phyloP scores from a whole-genome alignment of 306 rosid genomes.

The Carpinus fangiana region DNA sequence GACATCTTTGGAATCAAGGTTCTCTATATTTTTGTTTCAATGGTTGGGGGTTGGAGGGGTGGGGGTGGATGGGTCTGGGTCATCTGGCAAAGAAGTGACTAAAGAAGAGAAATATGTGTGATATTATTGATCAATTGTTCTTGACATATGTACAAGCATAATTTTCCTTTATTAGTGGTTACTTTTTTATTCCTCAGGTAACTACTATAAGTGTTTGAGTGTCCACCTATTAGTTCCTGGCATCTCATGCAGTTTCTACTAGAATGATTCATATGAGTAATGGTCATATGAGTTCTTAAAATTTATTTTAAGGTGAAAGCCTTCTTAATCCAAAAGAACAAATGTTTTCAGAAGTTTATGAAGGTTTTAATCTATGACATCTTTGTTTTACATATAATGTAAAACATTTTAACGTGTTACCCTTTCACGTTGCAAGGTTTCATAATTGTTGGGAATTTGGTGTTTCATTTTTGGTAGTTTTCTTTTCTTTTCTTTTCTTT shows the following conservation, averaged over 20 bases:
- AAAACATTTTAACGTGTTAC: background rate
- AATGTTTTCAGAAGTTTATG: background rate
- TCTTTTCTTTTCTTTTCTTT: slow-evolving; percentile 32
- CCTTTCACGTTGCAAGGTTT: background rate
- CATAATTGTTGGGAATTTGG: background rate
- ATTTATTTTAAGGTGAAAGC: background rate
- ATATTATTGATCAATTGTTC: slow-evolving; percentile 1
- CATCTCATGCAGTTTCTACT: background rate
- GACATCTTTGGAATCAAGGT: background rate
- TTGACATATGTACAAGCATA: background rate
- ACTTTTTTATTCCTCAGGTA: background rate
- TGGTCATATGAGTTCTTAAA: background rate
- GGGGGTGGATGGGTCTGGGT: background rate
- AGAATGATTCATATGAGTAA: background rate
- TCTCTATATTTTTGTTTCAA: background rate
- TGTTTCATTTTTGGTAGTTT: slow-evolving; percentile 18
- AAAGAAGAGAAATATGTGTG: background rate
- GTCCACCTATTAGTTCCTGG: background rate
- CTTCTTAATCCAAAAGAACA: background rate
- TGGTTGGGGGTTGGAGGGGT: background rate
- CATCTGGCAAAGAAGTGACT: background rate
- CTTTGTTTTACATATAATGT: background rate
- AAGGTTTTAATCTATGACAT: background rate
- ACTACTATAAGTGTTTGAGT: background rate
- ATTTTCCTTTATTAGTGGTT: background rate